Conservation (phyloP, 768 basidiomycete genomes). For the Phylloporus rhodoxanthus region DNA sequence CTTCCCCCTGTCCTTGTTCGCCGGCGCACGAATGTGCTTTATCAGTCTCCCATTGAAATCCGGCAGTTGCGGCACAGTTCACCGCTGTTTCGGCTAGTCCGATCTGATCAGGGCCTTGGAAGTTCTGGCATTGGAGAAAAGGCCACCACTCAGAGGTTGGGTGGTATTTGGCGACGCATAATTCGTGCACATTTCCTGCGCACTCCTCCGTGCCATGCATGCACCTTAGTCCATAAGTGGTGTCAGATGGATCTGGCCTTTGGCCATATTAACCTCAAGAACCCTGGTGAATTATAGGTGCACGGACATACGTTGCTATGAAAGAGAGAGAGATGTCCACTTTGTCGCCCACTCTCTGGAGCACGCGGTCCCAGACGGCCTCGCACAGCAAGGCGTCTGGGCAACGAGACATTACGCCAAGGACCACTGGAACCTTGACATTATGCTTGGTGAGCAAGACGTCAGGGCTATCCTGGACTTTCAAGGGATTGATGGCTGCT, state of each 20-base stretch:
- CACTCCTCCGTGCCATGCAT: constrained; percentile 80
- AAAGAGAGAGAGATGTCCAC: constrained; percentile 67
- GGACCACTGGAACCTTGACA: constrained; percentile 44
- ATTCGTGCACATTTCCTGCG: constrained; percentile 81
- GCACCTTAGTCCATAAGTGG: constrained; percentile 75
- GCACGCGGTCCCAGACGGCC: constrained; percentile 64
- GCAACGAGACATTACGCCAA: constrained; percentile 67
- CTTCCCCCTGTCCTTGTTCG: constrained; percentile 49
- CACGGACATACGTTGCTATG: constrained; percentile 58
- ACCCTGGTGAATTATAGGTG: constrained; percentile 2
- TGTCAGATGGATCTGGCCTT: constrained; percentile 59
- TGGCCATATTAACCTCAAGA: constrained; percentile 8
- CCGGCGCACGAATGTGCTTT: constrained; percentile 56
- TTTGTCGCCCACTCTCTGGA: constrained; percentile 55
- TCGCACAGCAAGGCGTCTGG: constrained; percentile 85
- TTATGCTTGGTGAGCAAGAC: constrained; percentile 9
- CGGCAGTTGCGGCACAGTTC: constrained; percentile 57
- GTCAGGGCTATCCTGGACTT: constrained; percentile 18
- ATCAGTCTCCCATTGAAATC: constrained; percentile 64
- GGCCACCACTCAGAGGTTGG: constrained; percentile 66
- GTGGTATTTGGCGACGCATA: constrained; percentile 67
- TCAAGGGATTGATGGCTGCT: constrained; percentile 14
- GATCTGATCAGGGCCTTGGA: constrained; percentile 50
- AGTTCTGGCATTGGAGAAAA: constrained; percentile 79
- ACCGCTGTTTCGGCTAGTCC: constrained; percentile 60